Evolutionary conservation across 2,329 filamentous ascomycete genomes (phyloP), one percentile per base, ranked within the genome.

Genomic region (Xylaria sp.): DNA sequence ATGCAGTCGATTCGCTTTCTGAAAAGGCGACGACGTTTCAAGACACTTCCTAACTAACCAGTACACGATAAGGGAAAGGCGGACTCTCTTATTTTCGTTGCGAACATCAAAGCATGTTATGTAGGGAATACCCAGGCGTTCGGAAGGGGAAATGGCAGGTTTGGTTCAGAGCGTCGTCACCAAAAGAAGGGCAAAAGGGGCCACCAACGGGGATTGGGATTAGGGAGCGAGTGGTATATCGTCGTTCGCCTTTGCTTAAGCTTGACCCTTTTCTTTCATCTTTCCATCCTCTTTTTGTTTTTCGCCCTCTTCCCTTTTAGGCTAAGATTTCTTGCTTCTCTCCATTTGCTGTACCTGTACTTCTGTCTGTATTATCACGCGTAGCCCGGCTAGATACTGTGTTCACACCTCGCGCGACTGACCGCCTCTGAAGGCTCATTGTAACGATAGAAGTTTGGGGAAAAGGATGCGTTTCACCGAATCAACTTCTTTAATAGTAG

Each of bases 51-150:
- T 20, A 10, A 36, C 36, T 15, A 59, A n/a, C 36, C 31, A 13
- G 4, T 10, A 28, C n/a, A 25, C 15, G 18, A 33, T 25, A 20
- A 59, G 36, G 15, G 15, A 64, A 52, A n/a, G 23, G 8, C 15
- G 12, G 23, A 15, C 12, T 49, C 4, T 62, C 54, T 15, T 62
- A 39, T 48, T 49, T 60, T 41, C 28, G n/a, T 62, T 51, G 33
- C 33, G 62, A 43, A 12, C 58, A 69, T 51, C 18, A 39, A 59
- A 36, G 43, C 56, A 15, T 56, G 64, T 68, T 64, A 51, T 67
- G 52, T 67, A 62, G 51, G 63, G 57, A 72, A 75, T 75, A 75
- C 73, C 73, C 72, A 73, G 74, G 74, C 74, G 74, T 75, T 75
- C 58, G 62, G 62, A 55, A 60, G 51, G 52, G 66, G 46, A 51